Percentiles rank a stretch among this genome's conserved stretches.
These are phyloP conservation scores for Pseudogymnoascus sp. DNA, from an alignment of 2,329 filamentous ascomycete species.

Conservation along the genomic window DNA sequence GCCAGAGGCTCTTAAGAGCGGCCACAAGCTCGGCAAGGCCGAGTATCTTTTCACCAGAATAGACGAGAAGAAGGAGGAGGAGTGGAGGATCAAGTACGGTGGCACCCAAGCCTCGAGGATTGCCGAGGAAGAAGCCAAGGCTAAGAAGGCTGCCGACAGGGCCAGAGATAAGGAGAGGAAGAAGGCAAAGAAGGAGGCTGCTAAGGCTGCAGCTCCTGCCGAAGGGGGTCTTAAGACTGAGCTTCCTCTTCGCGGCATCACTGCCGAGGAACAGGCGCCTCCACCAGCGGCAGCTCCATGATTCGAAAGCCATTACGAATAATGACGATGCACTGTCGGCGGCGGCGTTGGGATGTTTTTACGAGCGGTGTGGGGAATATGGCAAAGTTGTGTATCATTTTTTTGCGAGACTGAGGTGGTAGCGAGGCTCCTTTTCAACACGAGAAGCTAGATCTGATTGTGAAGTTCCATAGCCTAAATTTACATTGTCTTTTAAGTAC, in stretches of 20 bases:
- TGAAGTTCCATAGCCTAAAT: slow-evolving; percentile 7
- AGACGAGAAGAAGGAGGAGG: slow-evolving; percentile 69
- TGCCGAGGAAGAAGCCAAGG: slow-evolving; percentile 58
- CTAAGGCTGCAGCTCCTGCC: not conserved
- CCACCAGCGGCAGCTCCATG: slow-evolving; percentile 25
- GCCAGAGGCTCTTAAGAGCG: slow-evolving; percentile 53
- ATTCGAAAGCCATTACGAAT: not conserved
- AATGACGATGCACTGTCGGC: slow-evolving; percentile 4
- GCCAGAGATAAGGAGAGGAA: slow-evolving; percentile 37
- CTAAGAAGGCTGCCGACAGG: slow-evolving; percentile 30
- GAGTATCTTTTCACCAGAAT: slow-evolving; percentile 76
- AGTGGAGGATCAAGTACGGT: slow-evolving; percentile 72
- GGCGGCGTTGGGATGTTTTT: not conserved
- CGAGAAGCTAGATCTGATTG: slow-evolving; percentile 2
- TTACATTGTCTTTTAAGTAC: slow-evolving; percentile 1
- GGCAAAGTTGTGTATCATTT: not conserved
- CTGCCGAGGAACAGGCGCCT: slow-evolving; percentile 27
- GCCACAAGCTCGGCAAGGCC: slow-evolving; percentile 74
- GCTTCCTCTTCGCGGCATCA: slow-evolving; percentile 22
- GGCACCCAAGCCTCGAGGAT: slow-evolving; percentile 58
- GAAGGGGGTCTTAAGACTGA: slow-evolving; percentile 12
- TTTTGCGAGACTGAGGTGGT: not conserved
- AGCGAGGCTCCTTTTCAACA: slow-evolving; percentile 1
- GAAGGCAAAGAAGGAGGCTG: slow-evolving; percentile 34
- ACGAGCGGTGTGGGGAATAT: not conserved